Conservation (phyloP, 2,329 filamentous ascomycete species). For the Hypoxylon sp. region DNA sequence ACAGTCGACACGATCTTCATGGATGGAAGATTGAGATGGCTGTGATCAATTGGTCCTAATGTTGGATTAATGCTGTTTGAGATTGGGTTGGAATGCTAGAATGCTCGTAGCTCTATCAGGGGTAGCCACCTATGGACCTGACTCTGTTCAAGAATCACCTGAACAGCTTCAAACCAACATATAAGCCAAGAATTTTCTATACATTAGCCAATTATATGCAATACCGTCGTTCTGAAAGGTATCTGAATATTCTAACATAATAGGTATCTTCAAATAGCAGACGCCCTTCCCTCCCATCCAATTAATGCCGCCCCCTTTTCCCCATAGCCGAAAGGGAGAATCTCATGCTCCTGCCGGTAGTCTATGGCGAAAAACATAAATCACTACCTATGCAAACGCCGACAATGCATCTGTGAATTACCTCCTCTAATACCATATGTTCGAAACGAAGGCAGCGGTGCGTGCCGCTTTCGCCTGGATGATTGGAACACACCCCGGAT, state of each 20-base stretch:
- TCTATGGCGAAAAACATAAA: not conserved
- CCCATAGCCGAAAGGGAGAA: not conserved
- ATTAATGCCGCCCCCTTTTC: not conserved
- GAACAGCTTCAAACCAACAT: too few species aligned
- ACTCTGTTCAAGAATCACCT: too few species aligned
- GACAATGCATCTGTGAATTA: not conserved
- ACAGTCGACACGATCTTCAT: not conserved
- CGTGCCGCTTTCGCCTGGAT: not conserved
- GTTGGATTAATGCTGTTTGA: too few species aligned
- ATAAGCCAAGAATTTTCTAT: not conserved
- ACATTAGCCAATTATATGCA: constrained; percentile 1
- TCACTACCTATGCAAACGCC: not conserved
- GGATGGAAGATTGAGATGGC: not conserved
- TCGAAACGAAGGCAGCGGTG: not conserved
- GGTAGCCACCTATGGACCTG: too few species aligned
- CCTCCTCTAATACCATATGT: not conserved
- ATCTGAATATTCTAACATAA: not conserved
- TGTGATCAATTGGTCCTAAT: not conserved
- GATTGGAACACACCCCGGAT: not conserved
- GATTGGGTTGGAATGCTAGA: too few species aligned
- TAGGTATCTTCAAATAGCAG: not conserved
- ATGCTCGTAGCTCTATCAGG: too few species aligned
- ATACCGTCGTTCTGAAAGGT: not conserved
- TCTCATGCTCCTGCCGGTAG: not conserved
- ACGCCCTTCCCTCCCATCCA: not conserved